Conservation (phyloP, 176 grass and related monocot species). For the Oryza longistaminata region DNA sequence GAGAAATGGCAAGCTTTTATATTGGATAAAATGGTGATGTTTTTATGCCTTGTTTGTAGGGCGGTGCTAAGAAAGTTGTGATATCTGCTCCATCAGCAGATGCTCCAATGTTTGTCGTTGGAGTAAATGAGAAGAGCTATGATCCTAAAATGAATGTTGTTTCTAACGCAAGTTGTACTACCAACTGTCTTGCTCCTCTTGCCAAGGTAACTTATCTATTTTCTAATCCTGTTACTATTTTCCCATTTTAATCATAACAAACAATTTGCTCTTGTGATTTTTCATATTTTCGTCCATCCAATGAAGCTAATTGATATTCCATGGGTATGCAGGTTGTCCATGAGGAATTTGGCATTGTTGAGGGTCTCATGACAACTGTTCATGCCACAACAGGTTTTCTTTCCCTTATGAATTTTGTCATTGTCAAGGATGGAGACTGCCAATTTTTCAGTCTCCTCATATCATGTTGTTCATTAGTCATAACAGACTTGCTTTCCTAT, state of each 20-base stretch:
- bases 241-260: slow-evolving; percentile 20
- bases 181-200: slow-evolving; percentile 98
- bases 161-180: slow-evolving; percentile 98
- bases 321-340: slow-evolving; percentile 76
- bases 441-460: background rate
- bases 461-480: background rate
- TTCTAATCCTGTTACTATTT: background rate
- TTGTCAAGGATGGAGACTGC: background rate
- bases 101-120: slow-evolving; percentile 99
- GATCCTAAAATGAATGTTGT: slow-evolving; percentile 88
- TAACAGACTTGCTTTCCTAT: slow-evolving; percentile 22
- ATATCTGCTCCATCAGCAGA: slow-evolving; percentile 96
- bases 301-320: slow-evolving; percentile 18
- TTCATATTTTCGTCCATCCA: slow-evolving; percentile 26
- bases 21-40: slow-evolving; percentile 15
- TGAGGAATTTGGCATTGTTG: slow-evolving; percentile 95
- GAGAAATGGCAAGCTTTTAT: background rate
- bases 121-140: slow-evolving; percentile 88
- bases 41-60: slow-evolving; percentile 53
- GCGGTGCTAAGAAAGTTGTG: slow-evolving; percentile 96
- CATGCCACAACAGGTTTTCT: slow-evolving; percentile 95
- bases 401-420: slow-evolving; percentile 8
- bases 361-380: slow-evolving; percentile 99
- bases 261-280: background rate
- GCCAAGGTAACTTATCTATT: slow-evolving; percentile 63